phyloP scores from a whole-genome alignment of 2,329 filamentous ascomycete species.

The Calonectria crousiana region DNA sequence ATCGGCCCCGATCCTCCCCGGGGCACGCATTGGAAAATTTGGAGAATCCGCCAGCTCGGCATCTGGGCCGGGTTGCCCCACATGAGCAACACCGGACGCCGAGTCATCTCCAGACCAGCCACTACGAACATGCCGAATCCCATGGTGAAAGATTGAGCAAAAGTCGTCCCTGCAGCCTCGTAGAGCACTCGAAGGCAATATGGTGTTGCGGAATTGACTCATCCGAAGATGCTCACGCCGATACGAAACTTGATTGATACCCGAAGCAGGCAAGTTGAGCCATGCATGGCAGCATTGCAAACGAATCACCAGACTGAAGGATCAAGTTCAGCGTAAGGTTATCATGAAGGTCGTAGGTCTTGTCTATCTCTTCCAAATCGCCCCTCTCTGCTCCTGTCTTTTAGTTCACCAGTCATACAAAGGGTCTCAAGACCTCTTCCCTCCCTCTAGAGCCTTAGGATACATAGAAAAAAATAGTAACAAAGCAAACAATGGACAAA shows the following conservation, averaged over 20 bases:
- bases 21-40: neutral
- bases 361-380: conserved; percentile 17
- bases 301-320: neutral
- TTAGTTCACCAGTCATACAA: conserved; percentile 35
- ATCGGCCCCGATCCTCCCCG: neutral
- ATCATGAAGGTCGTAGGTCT: conserved; percentile 17
- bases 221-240: neutral
- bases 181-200: too few relatives aligned
- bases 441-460: conserved; percentile 35
- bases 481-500: conserved; percentile 34
- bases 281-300: neutral
- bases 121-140: conserved; percentile 11
- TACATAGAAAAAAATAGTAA: conserved; percentile 38
- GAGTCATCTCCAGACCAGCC: conserved; percentile 22
- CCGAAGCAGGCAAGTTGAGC: neutral
- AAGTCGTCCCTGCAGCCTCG: neutral
- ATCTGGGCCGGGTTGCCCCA: conserved; percentile 5
- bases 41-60: neutral
- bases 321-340: neutral
- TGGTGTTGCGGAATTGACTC: neutral
- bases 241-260: neutral
- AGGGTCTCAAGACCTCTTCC: conserved; percentile 30
- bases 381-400: conserved; percentile 3
- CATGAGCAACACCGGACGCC: conserved; percentile 24
- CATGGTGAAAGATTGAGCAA: neutral